Base-by-base conservation (phyloP, 2,329 filamentous ascomycete species). In the Diaporthe humulicola region DNA sequence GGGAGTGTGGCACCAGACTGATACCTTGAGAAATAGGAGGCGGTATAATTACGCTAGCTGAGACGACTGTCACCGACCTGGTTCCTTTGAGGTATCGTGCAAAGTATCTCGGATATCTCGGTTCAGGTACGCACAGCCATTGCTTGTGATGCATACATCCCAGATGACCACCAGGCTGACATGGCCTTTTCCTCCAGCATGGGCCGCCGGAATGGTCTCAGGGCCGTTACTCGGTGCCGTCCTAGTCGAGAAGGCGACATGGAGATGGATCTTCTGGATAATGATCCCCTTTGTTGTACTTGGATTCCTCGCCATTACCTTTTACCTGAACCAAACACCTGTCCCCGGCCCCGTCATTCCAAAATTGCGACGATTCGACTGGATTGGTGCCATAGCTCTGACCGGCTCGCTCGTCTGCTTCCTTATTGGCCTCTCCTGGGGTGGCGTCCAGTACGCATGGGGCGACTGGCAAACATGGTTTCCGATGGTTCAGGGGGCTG, bases 201-300 rank as follows among this genome's bases (percentile, higher is more conserved):
- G 64, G 64, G 64, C 64, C 14, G 64, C 64, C 36, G 64, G 64
- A 28, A 67, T 67, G 64, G 64, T 67, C 45, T 67, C 64, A 25
- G 64, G 64, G 25, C 64, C 64, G 15, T 17, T 67, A 7, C 45
- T 67, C 7, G 64, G 64, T 25, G 64, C 64, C 45, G 64, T 67
- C 19, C 33, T 67, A 12, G 64, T 67, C 17, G 64, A 67, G 9
- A 67, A 67, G 15, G 64, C 64, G 7, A 52, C 64, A 14, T 67
- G 64, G 54, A 7, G 70, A 28, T 71, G 56, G 56, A 61, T 71
- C 12, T 71, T 71, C 25, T 71, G 28, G 28, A 30, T 71, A 6
- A 71, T 60, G 38, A 50, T 71, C 15, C 70, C 70, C 8, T 71
- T 61, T 9, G 54, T 40, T n/a, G 54, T 48, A 3, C 38, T 60